These are phyloP conservation scores for Apophysomyces trapeziformis DNA, from an alignment of 371 early-diverging fungal species.

Conservation along the genomic window DNA sequence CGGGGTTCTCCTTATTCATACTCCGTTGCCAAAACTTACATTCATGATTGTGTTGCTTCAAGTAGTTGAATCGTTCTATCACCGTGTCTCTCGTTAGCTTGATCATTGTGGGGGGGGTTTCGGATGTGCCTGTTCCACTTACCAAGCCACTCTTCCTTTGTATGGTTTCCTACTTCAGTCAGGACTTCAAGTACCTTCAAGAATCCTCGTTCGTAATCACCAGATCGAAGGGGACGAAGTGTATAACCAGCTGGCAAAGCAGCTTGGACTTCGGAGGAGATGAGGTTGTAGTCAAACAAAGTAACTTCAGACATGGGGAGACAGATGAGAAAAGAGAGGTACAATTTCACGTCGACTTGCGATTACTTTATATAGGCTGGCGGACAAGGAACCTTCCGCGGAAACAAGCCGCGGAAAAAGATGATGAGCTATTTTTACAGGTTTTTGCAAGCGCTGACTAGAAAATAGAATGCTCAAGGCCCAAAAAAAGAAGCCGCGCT, in stretches of 20 bases:
- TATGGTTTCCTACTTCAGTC: constrained; percentile 77
- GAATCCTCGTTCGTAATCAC: constrained; percentile 85
- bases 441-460: no score
- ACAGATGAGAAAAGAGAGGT: not conserved
- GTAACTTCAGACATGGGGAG: constrained; percentile 39
- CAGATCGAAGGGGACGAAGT: constrained; percentile 80
- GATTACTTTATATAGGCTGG: not conserved
- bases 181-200: constrained; percentile 72
- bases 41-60: constrained; percentile 75
- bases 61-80: constrained; percentile 71
- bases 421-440: no score
- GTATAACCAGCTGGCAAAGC: constrained; percentile 80
- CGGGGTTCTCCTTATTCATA: not conserved
- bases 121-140: constrained; percentile 8
- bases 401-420: not conserved
- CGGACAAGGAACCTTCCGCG: not conserved
- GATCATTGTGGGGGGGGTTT: not conserved
- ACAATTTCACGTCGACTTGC: not conserved
- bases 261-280: constrained; percentile 75
- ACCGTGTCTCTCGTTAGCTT: not conserved
- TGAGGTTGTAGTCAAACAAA: constrained; percentile 75
- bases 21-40: constrained; percentile 50
- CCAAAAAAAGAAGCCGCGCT: no score
- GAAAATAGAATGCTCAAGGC: no score
- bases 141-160: constrained; percentile 70